These are phyloP conservation scores for Cercophora sp. DNA, from an alignment of 495 filamentous ascomycete genomes.

Conservation along the genomic window DNA sequence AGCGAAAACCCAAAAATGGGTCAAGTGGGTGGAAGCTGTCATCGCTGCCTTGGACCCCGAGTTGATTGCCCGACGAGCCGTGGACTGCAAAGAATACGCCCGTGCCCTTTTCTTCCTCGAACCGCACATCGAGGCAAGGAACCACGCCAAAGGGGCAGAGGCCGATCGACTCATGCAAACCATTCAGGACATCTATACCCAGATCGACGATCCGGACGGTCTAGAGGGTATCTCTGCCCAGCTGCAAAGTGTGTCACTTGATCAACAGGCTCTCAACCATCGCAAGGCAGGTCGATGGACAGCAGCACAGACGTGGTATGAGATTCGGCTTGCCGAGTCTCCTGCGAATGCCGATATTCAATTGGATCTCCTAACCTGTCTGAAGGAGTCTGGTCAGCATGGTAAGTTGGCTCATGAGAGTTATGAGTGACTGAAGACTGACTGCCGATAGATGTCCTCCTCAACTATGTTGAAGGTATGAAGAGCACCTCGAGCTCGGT, in stretches of 20 bases:
- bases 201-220: conserved; percentile 96
- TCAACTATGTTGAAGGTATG: conserved; percentile 79
- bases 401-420: conserved; percentile 56
- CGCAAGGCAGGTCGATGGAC: conserved; percentile 93
- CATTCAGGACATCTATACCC: conserved; percentile 88
- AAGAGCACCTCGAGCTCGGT: conserved; percentile 48
- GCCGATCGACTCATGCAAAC: conserved; percentile 62
- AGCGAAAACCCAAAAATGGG: conserved; percentile 31
- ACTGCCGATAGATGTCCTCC: conserved; percentile 62
- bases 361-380: conserved; percentile 76
- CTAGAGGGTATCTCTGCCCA: conserved; percentile 90
- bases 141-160: conserved; percentile 30
- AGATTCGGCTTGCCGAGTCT: conserved; percentile 73
- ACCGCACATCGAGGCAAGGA: conserved; percentile 66
- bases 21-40: conserved; percentile 33
- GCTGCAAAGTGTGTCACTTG: conserved; percentile 73
- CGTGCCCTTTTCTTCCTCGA: conserved; percentile 92
- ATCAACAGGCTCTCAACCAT: conserved; percentile 89
- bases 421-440: conserved; percentile 7
- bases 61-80: conserved; percentile 74
- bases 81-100: conserved; percentile 89
- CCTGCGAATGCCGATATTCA: conserved; percentile 75
- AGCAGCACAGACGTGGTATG: conserved; percentile 97
- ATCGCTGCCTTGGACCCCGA: conserved; percentile 75
- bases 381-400: conserved; percentile 89